Conservation (phyloP, 441 rosid species). For the Manihot esculenta region DNA sequence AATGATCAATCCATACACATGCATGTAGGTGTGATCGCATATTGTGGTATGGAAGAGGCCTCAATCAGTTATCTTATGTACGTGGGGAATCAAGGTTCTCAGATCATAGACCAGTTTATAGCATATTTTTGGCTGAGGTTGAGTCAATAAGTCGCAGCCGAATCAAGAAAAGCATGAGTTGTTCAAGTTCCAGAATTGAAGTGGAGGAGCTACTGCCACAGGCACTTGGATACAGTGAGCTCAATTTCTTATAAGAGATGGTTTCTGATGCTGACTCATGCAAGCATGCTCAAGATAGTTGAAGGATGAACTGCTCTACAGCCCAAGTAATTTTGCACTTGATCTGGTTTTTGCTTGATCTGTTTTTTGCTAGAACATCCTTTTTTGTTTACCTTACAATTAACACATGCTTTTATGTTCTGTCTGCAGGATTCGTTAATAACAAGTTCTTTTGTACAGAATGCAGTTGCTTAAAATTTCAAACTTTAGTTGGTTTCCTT, state of each 20-base stretch:
- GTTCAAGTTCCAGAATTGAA: constrained; percentile 74
- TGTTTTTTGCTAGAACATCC: constrained; percentile 11
- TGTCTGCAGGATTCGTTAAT: constrained; percentile 13
- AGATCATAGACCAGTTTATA: constrained; percentile 95
- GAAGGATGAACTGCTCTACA: constrained; percentile 1
- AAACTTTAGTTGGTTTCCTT: constrained; percentile 13
- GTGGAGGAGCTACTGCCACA: constrained; percentile 85
- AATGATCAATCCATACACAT: constrained; percentile 13
- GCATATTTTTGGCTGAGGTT: constrained; percentile 81
- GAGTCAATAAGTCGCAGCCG: constrained; percentile 62
- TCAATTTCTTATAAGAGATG: constrained; percentile 45
- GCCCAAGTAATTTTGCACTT: constrained; percentile 24
- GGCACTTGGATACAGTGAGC: constrained; percentile 51
- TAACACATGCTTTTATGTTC: not conserved
- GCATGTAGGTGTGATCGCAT: constrained; percentile 93
- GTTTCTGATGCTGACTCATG: constrained; percentile 5
- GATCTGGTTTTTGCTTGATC: constrained; percentile 13
- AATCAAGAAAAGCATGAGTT: constrained; percentile 68
- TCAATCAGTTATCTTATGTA: constrained; percentile 78
- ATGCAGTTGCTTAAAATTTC: not conserved
- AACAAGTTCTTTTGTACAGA: not conserved
- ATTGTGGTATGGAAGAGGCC: constrained; percentile 90
- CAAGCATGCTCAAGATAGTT: not conserved
- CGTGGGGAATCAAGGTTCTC: constrained; percentile 98
- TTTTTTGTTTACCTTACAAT: constrained; percentile 2